phyloP scores from a whole-genome alignment of 176 grass and related monocot species.

The Ananas comosus region DNA sequence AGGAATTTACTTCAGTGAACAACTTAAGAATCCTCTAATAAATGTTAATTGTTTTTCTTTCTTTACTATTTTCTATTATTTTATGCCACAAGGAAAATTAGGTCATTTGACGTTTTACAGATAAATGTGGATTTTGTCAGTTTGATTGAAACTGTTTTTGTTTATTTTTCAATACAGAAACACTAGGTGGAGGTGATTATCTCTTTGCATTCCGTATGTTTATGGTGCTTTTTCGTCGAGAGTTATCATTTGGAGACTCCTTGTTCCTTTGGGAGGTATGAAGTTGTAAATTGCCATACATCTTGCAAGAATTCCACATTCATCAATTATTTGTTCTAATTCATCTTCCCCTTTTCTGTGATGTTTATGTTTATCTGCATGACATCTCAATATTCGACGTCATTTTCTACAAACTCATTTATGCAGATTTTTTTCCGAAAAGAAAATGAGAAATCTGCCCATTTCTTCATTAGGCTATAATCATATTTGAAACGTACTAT shows the following conservation, averaged over 20 bases:
- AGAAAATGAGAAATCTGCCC: too few relatives aligned
- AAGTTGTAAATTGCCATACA: constrained; percentile 6
- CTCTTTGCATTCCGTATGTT: constrained; percentile 99
- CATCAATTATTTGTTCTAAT: too few relatives aligned
- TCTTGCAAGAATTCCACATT: not conserved
- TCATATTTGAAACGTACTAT: too few relatives aligned
- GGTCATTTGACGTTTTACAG: not conserved
- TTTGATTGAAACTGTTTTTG: constrained; percentile 7
- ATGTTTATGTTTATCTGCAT: not conserved
- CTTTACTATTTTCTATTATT: constrained; percentile 2
- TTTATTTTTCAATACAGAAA: constrained; percentile 42
- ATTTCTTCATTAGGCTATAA: too few relatives aligned
- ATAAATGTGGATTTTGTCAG: not conserved
- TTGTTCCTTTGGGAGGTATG: constrained; percentile 99
- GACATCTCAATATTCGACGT: too few relatives aligned
- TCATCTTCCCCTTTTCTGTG: not conserved
- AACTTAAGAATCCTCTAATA: not conserved
- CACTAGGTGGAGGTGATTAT: constrained; percentile 95
- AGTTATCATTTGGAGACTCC: constrained; percentile 96
- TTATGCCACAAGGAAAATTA: not conserved
- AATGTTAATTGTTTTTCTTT: not conserved
- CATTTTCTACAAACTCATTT: too few relatives aligned
- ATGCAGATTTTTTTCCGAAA: too few relatives aligned
- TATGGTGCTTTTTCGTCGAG: constrained; percentile 95
- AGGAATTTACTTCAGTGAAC: too few relatives aligned